A percentile compares a stretch with the other conserved stretches of the same genome.
These are phyloP conservation scores for Solanum ahanhuiri DNA, from an alignment of 257 asterid species.

Conservation along the genomic window DNA sequence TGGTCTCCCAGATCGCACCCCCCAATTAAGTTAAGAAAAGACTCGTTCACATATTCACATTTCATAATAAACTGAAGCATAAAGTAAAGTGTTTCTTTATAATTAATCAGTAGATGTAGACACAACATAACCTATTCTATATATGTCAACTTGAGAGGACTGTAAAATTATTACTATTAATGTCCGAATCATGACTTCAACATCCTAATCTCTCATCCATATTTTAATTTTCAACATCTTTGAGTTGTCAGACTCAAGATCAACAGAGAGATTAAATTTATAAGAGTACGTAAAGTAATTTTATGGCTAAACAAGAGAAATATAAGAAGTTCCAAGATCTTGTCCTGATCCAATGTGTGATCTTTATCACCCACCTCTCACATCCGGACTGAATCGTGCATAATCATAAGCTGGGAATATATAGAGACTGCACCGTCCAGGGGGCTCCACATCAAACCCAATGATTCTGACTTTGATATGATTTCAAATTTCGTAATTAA, in stretches of 20 bases:
- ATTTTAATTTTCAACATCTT: neutral
- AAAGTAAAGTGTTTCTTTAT: neutral
- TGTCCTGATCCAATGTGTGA: neutral
- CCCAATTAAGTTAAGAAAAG: neutral
- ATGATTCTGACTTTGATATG: neutral
- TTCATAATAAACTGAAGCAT: neutral
- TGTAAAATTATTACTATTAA: neutral
- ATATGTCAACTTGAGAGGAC: neutral
- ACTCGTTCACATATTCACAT: neutral
- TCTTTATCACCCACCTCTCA: neutral
- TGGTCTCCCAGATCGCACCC: neutral
- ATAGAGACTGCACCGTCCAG: neutral
- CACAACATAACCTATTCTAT: neutral
- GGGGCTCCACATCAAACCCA: neutral
- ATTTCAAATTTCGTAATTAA: neutral
- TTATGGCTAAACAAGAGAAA: neutral
- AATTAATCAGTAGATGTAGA: neutral
- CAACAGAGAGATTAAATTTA: neutral
- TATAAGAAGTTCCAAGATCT: neutral
- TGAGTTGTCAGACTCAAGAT: neutral
- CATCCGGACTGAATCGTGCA: neutral
- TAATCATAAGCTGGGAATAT: neutral
- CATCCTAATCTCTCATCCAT: neutral
- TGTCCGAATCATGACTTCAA: neutral
- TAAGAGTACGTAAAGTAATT: neutral